Evolutionary conservation across 108 stramenopile species (phyloP), one percentile per base, ranked within the genome.

Genomic region (Skeletonema costatum): DNA sequence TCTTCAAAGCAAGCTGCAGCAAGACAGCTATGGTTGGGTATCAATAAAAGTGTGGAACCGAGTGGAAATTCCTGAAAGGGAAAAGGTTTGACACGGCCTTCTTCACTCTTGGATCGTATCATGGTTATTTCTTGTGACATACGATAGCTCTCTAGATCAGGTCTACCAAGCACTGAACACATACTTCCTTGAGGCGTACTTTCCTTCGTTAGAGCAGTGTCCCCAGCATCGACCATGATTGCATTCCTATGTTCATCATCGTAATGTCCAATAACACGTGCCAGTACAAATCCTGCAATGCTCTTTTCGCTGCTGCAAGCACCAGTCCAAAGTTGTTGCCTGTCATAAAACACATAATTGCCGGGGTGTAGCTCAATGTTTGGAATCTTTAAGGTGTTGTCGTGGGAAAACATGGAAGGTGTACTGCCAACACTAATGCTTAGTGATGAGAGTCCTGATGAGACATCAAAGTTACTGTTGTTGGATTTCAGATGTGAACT

Each of bases 21-120:
- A 16, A 81, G 62, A 65, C 80, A 81, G 75, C 75, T 76, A 16
- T 81, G 80, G 41, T 81, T 81, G 31, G 80, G 80, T 32, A 81
- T 13, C 32, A 81, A 51, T 19, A 61, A 33, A 17, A 81, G 0
- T 17, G 58, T 32, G n/a, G 68, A 71, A 9, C 80, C 80, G 0
- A 81, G 21, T 11, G 80, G 76, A 62, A 76, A 81, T n/a, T 71
- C 70, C 39, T 70, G 60, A 46, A 81, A 81, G 1, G 75, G 75
- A 70, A 71, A 81, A 29, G 51, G 32, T 51, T 25, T 33, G 16
- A 11, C 32, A 32, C n/a, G n/a, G n/a, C 32, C 16, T 10, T 38
- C 38, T 25, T 61, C 38, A 11, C 41, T 71, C 16, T 31, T 74
- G n/a, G 29, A 39, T 63, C 75, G 42, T 41, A 74, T 74, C 75